Base-by-base conservation (phyloP, 192 early-diverging fungal genomes). In the Gaertneriomyces semiglobifer region DNA sequence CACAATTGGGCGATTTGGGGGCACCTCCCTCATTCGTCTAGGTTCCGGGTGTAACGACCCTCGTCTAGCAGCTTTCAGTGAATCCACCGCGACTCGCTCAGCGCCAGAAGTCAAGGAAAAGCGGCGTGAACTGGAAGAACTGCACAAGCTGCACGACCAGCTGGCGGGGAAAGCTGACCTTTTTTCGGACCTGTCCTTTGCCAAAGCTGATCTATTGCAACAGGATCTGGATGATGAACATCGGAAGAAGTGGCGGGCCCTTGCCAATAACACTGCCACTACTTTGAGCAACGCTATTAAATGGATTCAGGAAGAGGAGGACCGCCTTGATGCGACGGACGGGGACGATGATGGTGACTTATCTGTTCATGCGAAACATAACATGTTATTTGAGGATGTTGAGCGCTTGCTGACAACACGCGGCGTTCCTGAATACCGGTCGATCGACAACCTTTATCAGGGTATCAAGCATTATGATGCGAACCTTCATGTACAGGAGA, bases 391-490 rank as follows among this genome's bases (percentile, higher is more conserved):
- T 0, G 2, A 33, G 25, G 12, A 12, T 50, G 48, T 18, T 50
- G 48, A 12, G 12, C 48, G 48, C 11, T 50, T 50, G 48, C 11
- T n/a, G 11, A 18, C 18, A 12, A 48, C 44, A 16, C 55, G 55
- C 12, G 11, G 20, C 11, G 55, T 3, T 11, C 14, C 11, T 20
- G 20, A 16, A 11, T 20, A 12, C 11, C 14, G 20, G 11, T 12
- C 12, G 12, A 71, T 72, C 38, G 38, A 60, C 18, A 51, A 19
- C 3, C 59, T 72, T 14, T 72, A 42, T 50, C 53, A 72, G 20
- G 71, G 71, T 5, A 70, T 72, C 44, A 12, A 53, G 48, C 71
- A 72, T 44, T 72, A 72, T 58, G 66, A 72, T 52, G 42, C 12
- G n/a, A 11, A 39, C 9, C 58, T 72, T 65, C 53, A 68, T n/a